A percentile compares a stretch with the other conserved stretches of the same genome.
Conservation (phyloP, 176 grass and related monocot genomes). For the Oryza meridionalis region DNA sequence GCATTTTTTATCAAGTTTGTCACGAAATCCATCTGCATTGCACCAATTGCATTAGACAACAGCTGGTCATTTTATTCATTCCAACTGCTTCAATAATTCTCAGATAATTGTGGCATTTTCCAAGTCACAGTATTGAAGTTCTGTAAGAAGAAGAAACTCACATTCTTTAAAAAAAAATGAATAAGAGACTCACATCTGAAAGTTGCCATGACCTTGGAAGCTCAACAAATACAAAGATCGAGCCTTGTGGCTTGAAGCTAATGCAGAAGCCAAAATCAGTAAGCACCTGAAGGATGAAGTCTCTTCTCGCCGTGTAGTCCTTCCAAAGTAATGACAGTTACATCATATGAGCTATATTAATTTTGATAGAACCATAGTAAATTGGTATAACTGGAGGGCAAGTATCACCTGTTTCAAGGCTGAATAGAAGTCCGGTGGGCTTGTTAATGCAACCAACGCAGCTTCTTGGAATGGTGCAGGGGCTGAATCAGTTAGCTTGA, state of each 20-base stretch:
- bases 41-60: neutral
- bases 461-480: slow-evolving; percentile 98
- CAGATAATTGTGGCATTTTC: neutral
- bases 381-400: slow-evolving; percentile 3
- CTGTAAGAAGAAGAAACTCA: slow-evolving; percentile 42
- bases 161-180: slow-evolving; percentile 28
- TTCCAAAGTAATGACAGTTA: slow-evolving; percentile 36
- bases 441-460: slow-evolving; percentile 66
- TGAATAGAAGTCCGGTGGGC: slow-evolving; percentile 55
- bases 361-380: slow-evolving; percentile 1
- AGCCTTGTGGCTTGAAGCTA: slow-evolving; percentile 78
- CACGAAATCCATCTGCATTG: slow-evolving; percentile 84
- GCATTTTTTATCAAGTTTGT: slow-evolving; percentile 60
- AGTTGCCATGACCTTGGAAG: slow-evolving; percentile 64
- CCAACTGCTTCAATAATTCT: neutral
- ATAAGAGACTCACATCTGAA: slow-evolving; percentile 66
- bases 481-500: slow-evolving; percentile 90
- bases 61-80: neutral
- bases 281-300: slow-evolving; percentile 75
- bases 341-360: neutral
- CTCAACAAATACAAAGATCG: slow-evolving; percentile 84
- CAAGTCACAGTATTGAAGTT: neutral
- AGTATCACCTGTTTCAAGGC: slow-evolving; percentile 73
- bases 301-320: slow-evolving; percentile 72
- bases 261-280: slow-evolving; percentile 65